These are phyloP conservation scores for Camillea tinctor DNA, from an alignment of 2,329 filamentous ascomycete species.

Conservation along the genomic window DNA sequence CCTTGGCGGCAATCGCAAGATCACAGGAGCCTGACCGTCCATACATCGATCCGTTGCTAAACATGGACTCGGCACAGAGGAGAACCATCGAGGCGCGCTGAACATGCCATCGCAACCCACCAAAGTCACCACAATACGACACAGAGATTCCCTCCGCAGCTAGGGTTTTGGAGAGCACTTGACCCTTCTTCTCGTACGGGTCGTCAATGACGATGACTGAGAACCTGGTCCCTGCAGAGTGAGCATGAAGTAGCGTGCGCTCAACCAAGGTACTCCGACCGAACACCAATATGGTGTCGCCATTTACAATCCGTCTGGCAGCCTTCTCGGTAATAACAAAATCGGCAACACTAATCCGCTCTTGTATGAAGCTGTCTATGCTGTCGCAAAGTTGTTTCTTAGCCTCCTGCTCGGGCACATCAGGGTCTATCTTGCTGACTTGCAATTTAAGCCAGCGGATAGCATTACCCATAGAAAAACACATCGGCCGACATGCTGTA, in stretches of 20 bases:
- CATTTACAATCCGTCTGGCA: conserved; percentile 71
- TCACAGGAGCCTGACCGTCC: conserved; percentile 84
- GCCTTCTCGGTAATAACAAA: conserved; percentile 79
- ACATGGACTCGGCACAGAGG: conserved; percentile 89
- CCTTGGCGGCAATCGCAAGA: conserved; percentile 78
- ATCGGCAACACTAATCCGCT: conserved; percentile 85
- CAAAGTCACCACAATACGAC: conserved; percentile 74
- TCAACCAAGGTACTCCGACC: conserved; percentile 85
- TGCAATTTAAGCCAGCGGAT: conserved; percentile 92
- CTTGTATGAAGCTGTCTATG: conserved; percentile 87
- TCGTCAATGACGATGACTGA: conserved; percentile 82
- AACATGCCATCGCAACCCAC: conserved; percentile 73
- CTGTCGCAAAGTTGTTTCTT: conserved; percentile 75
- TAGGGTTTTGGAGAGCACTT: conserved; percentile 67
- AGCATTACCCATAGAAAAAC: conserved; percentile 94
- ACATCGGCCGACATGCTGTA: conserved; percentile 90
- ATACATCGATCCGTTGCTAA: conserved; percentile 89
- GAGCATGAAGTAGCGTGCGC: conserved; percentile 73
- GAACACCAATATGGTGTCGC: conserved; percentile 83
- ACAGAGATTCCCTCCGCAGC: conserved; percentile 68
- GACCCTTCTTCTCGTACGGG: conserved; percentile 51
- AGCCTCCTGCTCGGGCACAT: conserved; percentile 76
- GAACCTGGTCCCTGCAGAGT: conserved; percentile 69
- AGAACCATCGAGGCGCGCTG: conserved; percentile 68
- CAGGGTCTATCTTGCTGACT: conserved; percentile 86